A percentile compares a stretch with the other conserved stretches of the same genome.
Conservation (phyloP, 2,329 filamentous ascomycete species). For the Aureobasidium uvarum region DNA sequence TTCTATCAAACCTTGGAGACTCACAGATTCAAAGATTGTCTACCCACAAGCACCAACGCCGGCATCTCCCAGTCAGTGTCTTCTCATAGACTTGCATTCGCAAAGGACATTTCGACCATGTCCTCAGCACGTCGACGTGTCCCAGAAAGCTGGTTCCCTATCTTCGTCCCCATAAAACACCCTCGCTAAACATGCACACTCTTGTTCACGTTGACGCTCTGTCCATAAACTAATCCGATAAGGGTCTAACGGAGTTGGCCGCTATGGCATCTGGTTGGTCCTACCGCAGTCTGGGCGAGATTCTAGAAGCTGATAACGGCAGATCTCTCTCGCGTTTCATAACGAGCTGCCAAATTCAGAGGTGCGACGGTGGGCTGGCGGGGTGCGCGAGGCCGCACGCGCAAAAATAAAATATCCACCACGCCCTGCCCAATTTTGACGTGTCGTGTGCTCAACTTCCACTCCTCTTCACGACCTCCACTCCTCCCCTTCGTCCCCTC, state of each 20-base stretch:
- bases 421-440: background rate
- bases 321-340: constrained; percentile 23
- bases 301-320: constrained; percentile 26
- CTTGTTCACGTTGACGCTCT: constrained; percentile 2
- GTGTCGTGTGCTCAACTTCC: constrained; percentile 26
- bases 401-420: constrained; percentile 22
- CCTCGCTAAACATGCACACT: constrained; percentile 13
- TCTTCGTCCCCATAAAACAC: background rate
- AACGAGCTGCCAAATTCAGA: constrained; percentile 26
- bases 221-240: constrained; percentile 15
- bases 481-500: background rate
- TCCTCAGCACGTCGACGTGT: background rate
- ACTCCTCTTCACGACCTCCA: constrained; percentile 7
- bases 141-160: background rate
- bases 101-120: background rate
- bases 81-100: background rate
- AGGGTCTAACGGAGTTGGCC: constrained; percentile 19
- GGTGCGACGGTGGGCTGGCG: constrained; percentile 15
- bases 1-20: constrained; percentile 5
- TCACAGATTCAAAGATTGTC: background rate
- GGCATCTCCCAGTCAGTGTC: background rate
- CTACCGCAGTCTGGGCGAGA: background rate
- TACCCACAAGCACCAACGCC: background rate
- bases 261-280: constrained; percentile 18
- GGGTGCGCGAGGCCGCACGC: constrained; percentile 14